Evolutionary conservation across 768 basidiomycete species (phyloP), one percentile per base, ranked within the genome.

Genomic region (Lactifluus echinatus): DNA sequence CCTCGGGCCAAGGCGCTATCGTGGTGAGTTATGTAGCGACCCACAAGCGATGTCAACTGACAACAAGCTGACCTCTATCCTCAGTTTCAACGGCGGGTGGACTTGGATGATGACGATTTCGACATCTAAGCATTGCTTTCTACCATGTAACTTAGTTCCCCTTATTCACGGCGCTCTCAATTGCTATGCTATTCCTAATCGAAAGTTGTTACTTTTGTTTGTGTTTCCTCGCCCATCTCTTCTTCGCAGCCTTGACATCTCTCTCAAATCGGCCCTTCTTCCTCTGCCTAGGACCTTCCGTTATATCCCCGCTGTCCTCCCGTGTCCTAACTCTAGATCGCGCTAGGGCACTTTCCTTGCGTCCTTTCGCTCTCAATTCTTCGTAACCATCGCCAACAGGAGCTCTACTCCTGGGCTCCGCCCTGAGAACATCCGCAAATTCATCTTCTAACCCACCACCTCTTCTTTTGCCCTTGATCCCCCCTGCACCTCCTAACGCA

Each of bases 371-470:
- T 63, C 90, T 73, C 57, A 94, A 74, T 64, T 85, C 86, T 56
- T 93, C 91, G 57, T 94, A 94, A 10, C 89, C 92, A 66, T 91
- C 89, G 0, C 74, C 77, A 7, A 77, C 70, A 19, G 71, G 74
- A 45, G 68, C 69, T 19, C 63, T 63, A 26, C 71, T 54, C 39
- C 68, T 70, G 55, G 81, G 73, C 11, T 84, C 79, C 24, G 81
- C 79, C 62, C 75, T 77, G 33, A 94, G 70, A 31, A 95, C 78
- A 63, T 93, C 92, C 11, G 78, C 81, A 65, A 94, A 94, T 69
- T 92, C 93, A 63, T 88, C 89, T 61, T 85, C 87, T 42, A 93
- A 73, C 1, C 87, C 89, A 17, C 83, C 85, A 8, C 81, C 83
- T 46, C 84, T 75, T 53, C 78, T 74, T 24, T 76, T 74, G n/a